phyloP scores from a whole-genome alignment of 257 asterid genomes.

The Rhazya stricta region DNA sequence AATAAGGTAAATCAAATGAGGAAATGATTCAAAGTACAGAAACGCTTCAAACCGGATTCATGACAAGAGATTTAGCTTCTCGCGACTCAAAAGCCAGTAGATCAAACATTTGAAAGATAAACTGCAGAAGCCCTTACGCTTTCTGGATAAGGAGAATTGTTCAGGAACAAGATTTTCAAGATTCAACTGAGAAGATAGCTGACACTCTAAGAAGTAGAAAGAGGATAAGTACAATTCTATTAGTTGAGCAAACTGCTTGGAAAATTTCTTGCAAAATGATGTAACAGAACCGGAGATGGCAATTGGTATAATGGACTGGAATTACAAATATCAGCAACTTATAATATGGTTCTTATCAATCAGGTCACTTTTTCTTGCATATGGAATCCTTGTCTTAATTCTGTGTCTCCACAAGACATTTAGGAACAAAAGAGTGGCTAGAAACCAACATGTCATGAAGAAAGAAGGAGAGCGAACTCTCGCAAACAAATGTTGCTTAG shows the following conservation, averaged over 20 bases:
- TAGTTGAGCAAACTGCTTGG: neutral
- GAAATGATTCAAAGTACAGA: neutral
- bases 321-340: neutral
- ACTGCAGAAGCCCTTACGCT: too few relatives aligned
- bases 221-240: neutral
- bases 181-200: neutral
- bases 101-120: neutral
- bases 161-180: neutral
- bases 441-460: neutral
- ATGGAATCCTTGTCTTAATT: neutral
- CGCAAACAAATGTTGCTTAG: neutral
- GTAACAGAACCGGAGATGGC: neutral
- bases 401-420: neutral
- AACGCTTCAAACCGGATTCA: neutral
- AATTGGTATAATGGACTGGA: neutral
- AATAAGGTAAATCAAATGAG: too few relatives aligned
- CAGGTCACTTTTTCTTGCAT: neutral
- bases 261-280: neutral
- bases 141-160: too few relatives aligned
- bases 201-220: neutral
- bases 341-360: neutral
- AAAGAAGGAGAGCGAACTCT: neutral
- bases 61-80: neutral
- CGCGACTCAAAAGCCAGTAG: too few relatives aligned
- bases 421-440: neutral